Evolutionary conservation across 306 rosid species (phyloP), one percentile per base, ranked within the genome.

Genomic region (Erythrophleum fordii): DNA sequence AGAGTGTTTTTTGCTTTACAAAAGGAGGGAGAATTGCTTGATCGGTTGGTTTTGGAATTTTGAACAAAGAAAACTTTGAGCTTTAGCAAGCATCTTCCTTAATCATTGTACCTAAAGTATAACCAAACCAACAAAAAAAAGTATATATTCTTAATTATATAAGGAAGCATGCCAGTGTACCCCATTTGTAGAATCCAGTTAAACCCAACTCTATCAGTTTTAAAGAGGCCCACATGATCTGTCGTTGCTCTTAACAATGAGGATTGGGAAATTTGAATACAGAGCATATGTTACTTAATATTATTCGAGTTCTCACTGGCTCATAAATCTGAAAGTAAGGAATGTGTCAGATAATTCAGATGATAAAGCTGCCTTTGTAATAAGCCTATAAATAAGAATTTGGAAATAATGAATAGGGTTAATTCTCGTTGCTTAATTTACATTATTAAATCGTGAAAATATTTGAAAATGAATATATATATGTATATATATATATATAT

Each of bases 1-100:
- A 59, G 14, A 58, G 8, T 26, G 5, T 34, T 31, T 65, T n/a
- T 4, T 13, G 46, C 48, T 65, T 39, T 67, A 67, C 51, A 14
- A 39, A 51, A 17, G 10, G 20, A 9, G 5, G 26, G 28, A 65
- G 83, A 83, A 84, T 92, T 86, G 88, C 97, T 91, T 95, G 81
- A 59, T 73, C 26, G 73, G 85, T 69, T 89, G 90, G 97, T 81
- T 92, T 91, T 84, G 89, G 97, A 86, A 94, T 86, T 88, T 83
- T 28, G 31, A 9, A 42, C 42, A 10, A 16, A 52, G 53, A 81
- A 83, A 82, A 68, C 94, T 90, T 90, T 29, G 83, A 60, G 53
- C 56, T 84, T 88, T 69, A 66, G 88, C 76, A 87, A 92, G 81
- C 81, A 74, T 79, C 70, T 80, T 26, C 51, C 1, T 59, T 13